A percentile compares a stretch with the other conserved stretches of the same genome.
These are phyloP conservation scores for Rubia occidens DNA, from an alignment of 305 asterid genomes.

Conservation along the genomic window DNA sequence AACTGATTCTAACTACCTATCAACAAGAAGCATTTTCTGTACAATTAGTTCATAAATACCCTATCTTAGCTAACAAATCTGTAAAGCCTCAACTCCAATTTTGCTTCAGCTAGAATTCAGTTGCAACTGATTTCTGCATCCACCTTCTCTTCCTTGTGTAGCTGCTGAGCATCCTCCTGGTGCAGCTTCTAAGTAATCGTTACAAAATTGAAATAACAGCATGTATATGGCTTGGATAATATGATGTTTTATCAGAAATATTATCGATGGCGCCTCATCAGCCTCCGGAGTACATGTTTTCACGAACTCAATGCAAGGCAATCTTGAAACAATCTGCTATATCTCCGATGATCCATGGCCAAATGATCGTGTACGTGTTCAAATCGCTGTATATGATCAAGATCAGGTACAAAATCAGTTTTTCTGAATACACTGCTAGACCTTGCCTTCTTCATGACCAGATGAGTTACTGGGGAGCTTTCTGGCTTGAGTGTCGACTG, in stretches of 20 bases:
- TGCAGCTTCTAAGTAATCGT: neutral
- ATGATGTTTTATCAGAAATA: neutral
- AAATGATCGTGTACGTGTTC: neutral
- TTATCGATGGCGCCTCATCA: neutral
- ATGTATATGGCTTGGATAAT: neutral
- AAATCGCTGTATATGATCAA: too few relatives aligned
- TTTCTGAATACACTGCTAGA: neutral
- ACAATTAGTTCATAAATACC: too few relatives aligned
- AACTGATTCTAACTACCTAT: too few relatives aligned
- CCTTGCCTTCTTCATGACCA: conserved; percentile 31
- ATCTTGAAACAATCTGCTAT: neutral
- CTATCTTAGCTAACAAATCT: too few relatives aligned
- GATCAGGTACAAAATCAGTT: neutral
- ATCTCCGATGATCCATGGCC: neutral
- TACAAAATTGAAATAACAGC: neutral
- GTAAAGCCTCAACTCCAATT: too few relatives aligned
- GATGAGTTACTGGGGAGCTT: conserved; percentile 29
- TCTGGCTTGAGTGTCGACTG: conserved; percentile 24
- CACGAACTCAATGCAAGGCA: neutral
- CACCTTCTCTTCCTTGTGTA: too few relatives aligned
- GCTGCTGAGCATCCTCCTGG: too few relatives aligned
- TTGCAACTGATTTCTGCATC: too few relatives aligned
- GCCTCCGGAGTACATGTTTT: neutral
- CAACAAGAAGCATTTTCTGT: too few relatives aligned
- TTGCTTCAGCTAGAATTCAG: too few relatives aligned